Evolutionary conservation across 2,329 filamentous ascomycete species (phyloP), one percentile per base, ranked within the genome.

Genomic region (Talaromyces sp.): DNA sequence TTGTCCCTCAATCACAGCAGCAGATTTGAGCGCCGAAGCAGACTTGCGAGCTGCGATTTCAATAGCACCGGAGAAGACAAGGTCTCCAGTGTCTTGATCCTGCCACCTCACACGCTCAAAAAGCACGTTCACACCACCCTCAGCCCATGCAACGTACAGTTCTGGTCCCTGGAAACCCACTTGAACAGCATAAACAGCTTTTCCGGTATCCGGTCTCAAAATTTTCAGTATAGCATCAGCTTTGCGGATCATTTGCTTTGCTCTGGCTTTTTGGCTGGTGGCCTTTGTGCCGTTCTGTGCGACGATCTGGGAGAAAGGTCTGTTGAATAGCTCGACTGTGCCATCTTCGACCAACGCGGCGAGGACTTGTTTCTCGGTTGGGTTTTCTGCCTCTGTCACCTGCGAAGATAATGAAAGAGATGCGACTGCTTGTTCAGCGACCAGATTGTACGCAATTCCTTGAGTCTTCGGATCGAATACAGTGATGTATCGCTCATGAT

Each of bases 1-100:
- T 68, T 82, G 83, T 25, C 79, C 74, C 28, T 83, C 82, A 69
- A 84, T 86, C 62, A 82, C 80, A 61, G 80, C 79, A 18, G 79
- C 81, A 2, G 81, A 79, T 59, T 74, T 73, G 46, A 82, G 69
- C 12, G 75, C 75, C 23, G 77, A 77, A 55, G 74, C 73, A 7
- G 74, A 75, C 66, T 79, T 82, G 54, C 70, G 74, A 64, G 76
- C 78, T 16, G 74, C 69, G n/a, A 83, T 72, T 50, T 79, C 77
- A 65, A 77, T 79, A 9, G 72, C 67, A 21, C 80, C 81, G 4
- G 70, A 75, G 59, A 83, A 76, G 2, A 75, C 69, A 12, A 83
- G 68, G 61, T 77, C 74, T 5, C 80, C 75, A 23, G 76, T 80
- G 28, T 74, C 73, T 62, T 79, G 75, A 52, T 80, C 75, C 46